A percentile compares a stretch with the other conserved stretches of the same genome.
These are phyloP conservation scores for Phytophthora hibernalis DNA, from an alignment of 352 stramenopile genomes.

Conservation along the genomic window DNA sequence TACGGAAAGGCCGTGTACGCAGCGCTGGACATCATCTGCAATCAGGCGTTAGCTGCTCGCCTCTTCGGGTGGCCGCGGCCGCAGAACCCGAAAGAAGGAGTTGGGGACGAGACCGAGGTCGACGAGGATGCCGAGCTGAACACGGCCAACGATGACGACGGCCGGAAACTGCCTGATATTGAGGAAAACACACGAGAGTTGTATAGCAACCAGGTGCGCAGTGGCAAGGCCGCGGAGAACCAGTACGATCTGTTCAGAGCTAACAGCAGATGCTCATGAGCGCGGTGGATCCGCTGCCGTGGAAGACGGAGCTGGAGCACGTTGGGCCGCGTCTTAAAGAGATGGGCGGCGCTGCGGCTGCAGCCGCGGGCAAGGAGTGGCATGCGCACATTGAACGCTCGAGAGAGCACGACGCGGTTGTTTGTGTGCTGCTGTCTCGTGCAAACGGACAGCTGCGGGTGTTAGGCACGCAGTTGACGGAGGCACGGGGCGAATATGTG, in stretches of 20 bases:
- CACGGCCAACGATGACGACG: constrained; percentile 53
- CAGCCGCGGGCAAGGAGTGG: constrained; percentile 69
- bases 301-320: constrained; percentile 87
- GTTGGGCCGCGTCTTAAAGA: constrained; percentile 79
- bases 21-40: constrained; percentile 82
- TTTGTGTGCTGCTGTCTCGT: constrained; percentile 61
- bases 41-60: constrained; percentile 69
- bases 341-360: constrained; percentile 57
- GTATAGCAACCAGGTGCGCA: constrained; percentile 64
- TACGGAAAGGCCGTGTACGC: constrained; percentile 81
- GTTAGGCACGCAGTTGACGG: constrained; percentile 59
- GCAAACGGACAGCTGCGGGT: constrained; percentile 69
- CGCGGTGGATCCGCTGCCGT: constrained; percentile 78
- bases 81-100: constrained; percentile 83
- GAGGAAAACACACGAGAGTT: constrained; percentile 64
- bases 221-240: constrained; percentile 39
- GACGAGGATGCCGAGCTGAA: constrained; percentile 75
- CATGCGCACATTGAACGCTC: constrained; percentile 83
- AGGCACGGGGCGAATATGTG: constrained; percentile 69
- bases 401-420: constrained; percentile 71
- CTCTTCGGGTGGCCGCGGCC: constrained; percentile 76
- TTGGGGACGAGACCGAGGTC: constrained; percentile 79
- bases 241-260: constrained; percentile 68
- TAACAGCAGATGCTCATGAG: constrained; percentile 89
- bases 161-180: constrained; percentile 41